Evolutionary conservation across 106 monocot genomes (phyloP).

Genomic region (Narthecium ossifragum): DNA sequence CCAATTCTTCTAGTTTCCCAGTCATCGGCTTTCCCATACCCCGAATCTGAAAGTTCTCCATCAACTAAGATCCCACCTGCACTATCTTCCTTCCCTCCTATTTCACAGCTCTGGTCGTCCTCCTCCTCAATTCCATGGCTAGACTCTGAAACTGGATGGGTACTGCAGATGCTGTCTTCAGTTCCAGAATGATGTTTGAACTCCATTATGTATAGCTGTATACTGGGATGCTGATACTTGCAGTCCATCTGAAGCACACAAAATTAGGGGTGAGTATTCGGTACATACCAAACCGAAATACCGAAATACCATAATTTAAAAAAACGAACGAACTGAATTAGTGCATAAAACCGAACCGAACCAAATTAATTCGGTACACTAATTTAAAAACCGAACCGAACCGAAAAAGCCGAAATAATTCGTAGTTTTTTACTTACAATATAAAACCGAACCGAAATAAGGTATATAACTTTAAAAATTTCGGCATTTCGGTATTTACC

Average conservation of each 20-base stretch:
- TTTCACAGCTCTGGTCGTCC: constrained; percentile 8
- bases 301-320: no score
- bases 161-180: constrained; percentile 1
- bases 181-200: constrained; percentile 20
- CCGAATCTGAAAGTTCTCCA: background rate
- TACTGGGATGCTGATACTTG: constrained; percentile 81
- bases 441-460: no score
- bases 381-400: no score
- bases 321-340: no score
- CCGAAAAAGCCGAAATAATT: no score
- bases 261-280: no score
- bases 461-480: no score
- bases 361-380: no score
- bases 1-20: constrained; percentile 84
- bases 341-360: no score
- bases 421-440: no score
- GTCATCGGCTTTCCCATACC: constrained; percentile 31
- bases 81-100: constrained; percentile 14
- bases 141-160: constrained; percentile 1
- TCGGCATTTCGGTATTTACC: no score
- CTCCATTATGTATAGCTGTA: constrained; percentile 73
- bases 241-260: constrained; percentile 67
- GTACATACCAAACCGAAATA: no score
- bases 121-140: constrained; percentile 4
- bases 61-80: background rate